A percentile compares a stretch with the other conserved stretches of the same genome.
Evolutionary conservation across 2,329 filamentous ascomycete species (phyloP).

Genomic region (Leptodontidium sp.): DNA sequence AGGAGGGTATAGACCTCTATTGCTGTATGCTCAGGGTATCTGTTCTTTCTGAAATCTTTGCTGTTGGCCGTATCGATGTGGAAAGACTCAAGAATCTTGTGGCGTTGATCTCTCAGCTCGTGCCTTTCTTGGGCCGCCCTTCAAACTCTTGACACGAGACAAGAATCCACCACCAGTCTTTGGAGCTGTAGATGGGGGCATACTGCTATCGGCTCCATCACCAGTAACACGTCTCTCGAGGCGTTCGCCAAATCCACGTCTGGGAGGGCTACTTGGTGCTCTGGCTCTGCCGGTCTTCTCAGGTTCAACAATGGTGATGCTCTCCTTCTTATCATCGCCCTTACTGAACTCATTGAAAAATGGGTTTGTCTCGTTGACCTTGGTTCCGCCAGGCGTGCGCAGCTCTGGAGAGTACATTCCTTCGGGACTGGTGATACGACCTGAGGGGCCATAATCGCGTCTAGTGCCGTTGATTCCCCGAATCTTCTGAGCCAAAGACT

Average conservation of each 20-base stretch:
- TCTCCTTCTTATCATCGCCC: constrained; percentile 69
- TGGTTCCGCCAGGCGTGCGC: constrained; percentile 48
- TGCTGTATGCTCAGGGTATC: constrained; percentile 15
- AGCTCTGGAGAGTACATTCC: constrained; percentile 49
- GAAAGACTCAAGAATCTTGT: constrained; percentile 27
- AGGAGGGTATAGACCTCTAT: constrained; percentile 9
- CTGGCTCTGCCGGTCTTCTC: constrained; percentile 52
- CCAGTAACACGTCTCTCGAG: constrained; percentile 72
- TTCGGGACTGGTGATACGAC: constrained; percentile 66
- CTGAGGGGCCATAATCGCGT: constrained; percentile 65
- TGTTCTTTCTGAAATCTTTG: constrained; percentile 6
- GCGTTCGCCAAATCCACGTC: constrained; percentile 51
- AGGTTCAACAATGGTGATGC: constrained; percentile 56
- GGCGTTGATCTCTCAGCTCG: constrained; percentile 42
- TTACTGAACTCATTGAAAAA: constrained; percentile 83
- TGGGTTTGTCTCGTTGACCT: constrained; percentile 69
- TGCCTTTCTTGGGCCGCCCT: constrained; percentile 68
- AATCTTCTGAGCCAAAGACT: constrained; percentile 92
- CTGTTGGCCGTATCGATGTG: background rate
- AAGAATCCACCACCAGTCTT: constrained; percentile 68
- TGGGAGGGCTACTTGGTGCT: constrained; percentile 69
- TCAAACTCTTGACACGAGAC: constrained; percentile 76
- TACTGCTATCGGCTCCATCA: constrained; percentile 54
- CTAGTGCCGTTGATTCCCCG: constrained; percentile 81
- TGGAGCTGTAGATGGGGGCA: constrained; percentile 31